Base-by-base conservation (phyloP, 2,329 filamentous ascomycete species). In the Sporothrix phasma region DNA sequence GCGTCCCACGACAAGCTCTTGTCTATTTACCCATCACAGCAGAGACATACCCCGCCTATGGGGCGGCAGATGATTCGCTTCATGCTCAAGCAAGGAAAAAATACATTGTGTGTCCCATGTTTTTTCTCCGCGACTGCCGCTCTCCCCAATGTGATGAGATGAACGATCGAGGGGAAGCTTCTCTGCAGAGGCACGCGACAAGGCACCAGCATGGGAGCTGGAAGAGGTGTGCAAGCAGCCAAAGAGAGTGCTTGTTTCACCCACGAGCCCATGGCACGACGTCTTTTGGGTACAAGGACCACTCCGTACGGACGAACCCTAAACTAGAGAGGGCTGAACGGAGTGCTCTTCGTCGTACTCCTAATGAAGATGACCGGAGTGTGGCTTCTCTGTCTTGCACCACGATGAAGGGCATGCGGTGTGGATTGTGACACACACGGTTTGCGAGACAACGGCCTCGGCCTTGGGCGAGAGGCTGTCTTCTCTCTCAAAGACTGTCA, bases 391-490 rank as follows among this genome's bases (percentile, higher is more conserved):
- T n/a, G n/a, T n/a, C n/a, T n/a, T n/a, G n/a, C n/a, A n/a, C n/a
- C n/a, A n/a, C n/a, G n/a, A n/a, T n/a, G n/a, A n/a, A n/a, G n/a
- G n/a, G n/a, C n/a, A n/a, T n/a, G n/a, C n/a, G n/a, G n/a, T n/a
- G n/a, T n/a, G n/a, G n/a, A n/a, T n/a, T n/a, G n/a, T n/a, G n/a
- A n/a, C n/a, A n/a, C n/a, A n/a, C n/a, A n/a, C n/a, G n/a, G n/a
- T n/a, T n/a, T n/a, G n/a, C n/a, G n/a, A 37, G 13, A 11, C 22
- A 37, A 43, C 45, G 53, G 43, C 29, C 62, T 41, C 62, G 62
- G 62, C 62, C 43, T 63, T 51, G 51, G 24, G 19, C 51, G 62
- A 63, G 62, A 59, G 17, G 29, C 5, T 47, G 49, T 56, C 39
- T 17, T 39, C 53, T 29, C 37, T 7, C n/a, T 0, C 13, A 54